Conservation (phyloP, 805 yeast species). For the Lipomyces yamanashiensis region DNA sequence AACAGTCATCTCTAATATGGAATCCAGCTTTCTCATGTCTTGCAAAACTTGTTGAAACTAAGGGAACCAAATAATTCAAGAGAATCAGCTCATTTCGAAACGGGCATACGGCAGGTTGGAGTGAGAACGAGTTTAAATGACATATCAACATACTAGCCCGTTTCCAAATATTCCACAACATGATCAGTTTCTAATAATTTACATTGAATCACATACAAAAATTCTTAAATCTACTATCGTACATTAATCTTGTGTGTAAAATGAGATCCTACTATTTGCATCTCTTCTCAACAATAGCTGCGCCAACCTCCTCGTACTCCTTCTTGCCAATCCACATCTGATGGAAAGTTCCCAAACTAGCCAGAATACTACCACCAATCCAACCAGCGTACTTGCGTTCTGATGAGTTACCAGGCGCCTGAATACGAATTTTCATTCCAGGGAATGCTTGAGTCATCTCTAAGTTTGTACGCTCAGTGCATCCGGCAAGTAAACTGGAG, state of each 20-base stretch:
- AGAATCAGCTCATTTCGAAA: too few relatives aligned
- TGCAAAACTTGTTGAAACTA: too few relatives aligned
- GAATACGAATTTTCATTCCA: slow-evolving; percentile 51
- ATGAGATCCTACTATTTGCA: slow-evolving; percentile 41
- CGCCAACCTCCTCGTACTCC: slow-evolving; percentile 69
- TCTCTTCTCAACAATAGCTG: slow-evolving; percentile 47
- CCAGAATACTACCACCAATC: slow-evolving; percentile 75
- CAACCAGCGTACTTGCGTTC: slow-evolving; percentile 67
- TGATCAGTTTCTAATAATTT: background rate
- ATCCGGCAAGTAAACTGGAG: slow-evolving; percentile 58
- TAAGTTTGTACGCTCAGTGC: slow-evolving; percentile 58
- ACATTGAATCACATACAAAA: slow-evolving; percentile 5
- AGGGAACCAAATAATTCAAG: too few relatives aligned
- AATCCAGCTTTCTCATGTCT: too few relatives aligned
- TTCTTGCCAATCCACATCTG: slow-evolving; percentile 62
- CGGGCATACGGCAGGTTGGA: too few relatives aligned
- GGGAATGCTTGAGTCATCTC: slow-evolving; percentile 63
- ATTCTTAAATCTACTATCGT: slow-evolving; percentile 12
- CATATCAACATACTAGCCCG: background rate
- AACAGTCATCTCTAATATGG: background rate
- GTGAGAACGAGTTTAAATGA: background rate
- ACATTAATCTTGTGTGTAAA: slow-evolving; percentile 3
- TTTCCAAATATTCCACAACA: background rate
- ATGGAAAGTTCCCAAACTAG: slow-evolving; percentile 61
- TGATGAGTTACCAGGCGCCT: slow-evolving; percentile 48